Percentiles rank a stretch among this genome's conserved stretches.
phyloP scores from a whole-genome alignment of 768 basidiomycete species.

The Filobasidium wieringae region DNA sequence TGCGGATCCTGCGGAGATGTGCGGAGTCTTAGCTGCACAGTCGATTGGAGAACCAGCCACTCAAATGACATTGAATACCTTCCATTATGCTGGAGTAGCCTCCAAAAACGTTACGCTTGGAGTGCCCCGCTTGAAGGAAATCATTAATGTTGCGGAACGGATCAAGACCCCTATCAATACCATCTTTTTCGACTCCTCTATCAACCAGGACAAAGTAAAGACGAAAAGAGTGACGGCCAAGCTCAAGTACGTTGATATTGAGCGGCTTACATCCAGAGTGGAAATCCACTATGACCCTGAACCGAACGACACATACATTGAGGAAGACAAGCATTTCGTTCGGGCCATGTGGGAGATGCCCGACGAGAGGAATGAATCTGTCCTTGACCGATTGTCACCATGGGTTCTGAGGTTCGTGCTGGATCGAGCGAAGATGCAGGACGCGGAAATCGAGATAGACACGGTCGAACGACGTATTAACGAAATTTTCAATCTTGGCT shows the following conservation, averaged over 20 bases:
- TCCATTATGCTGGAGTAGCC: slow-evolving; percentile 99
- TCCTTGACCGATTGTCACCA: slow-evolving; percentile 81
- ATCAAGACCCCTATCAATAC: slow-evolving; percentile 97
- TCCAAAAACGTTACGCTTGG: slow-evolving; percentile 98
- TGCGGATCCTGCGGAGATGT: slow-evolving; percentile 96
- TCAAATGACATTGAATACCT: slow-evolving; percentile 98
- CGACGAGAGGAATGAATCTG: slow-evolving; percentile 85
- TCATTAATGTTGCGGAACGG: slow-evolving; percentile 96
- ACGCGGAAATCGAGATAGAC: slow-evolving; percentile 88
- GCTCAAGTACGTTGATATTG: slow-evolving; percentile 31
- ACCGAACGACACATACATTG: slow-evolving; percentile 80
- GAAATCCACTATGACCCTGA: slow-evolving; percentile 98
- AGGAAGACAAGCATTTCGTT: slow-evolving; percentile 89
- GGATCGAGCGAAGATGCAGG: slow-evolving; percentile 94
- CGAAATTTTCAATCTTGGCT: slow-evolving; percentile 54
- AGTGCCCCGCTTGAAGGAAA: slow-evolving; percentile 97
- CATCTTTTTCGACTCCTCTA: slow-evolving; percentile 69
- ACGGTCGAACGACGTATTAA: slow-evolving; percentile 88
- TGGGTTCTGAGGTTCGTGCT: slow-evolving; percentile 96
- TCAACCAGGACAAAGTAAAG: slow-evolving; percentile 49
- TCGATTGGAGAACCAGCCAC: slow-evolving; percentile 99
- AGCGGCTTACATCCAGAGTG: slow-evolving; percentile 71
- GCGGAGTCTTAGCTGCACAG: slow-evolving; percentile 91
- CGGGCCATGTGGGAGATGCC: slow-evolving; percentile 99
- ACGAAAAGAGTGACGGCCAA: slow-evolving; percentile 61